phyloP scores from a whole-genome alignment of 2,329 filamentous ascomycete genomes.

The Phialophora verrucosa region DNA sequence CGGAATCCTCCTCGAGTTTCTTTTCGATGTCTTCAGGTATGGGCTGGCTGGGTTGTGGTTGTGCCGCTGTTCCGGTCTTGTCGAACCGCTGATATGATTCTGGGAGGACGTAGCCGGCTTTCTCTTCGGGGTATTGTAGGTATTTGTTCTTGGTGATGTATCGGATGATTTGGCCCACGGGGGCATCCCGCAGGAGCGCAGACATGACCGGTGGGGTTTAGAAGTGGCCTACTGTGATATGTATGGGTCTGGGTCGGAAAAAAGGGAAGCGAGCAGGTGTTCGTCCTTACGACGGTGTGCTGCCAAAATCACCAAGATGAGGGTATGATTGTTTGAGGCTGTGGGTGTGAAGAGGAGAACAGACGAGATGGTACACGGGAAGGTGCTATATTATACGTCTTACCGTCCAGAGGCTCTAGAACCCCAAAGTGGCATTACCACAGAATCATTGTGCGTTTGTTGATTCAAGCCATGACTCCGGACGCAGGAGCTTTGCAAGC shows the following conservation, averaged over 20 bases:
- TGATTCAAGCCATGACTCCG: neutral
- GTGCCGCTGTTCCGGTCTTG: neutral
- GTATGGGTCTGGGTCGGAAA: neutral
- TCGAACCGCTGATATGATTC: conserved; percentile 20
- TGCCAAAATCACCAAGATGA: neutral
- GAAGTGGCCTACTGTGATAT: neutral
- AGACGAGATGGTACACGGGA: conserved; percentile 7
- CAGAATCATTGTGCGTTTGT: neutral
- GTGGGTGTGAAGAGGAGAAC: neutral
- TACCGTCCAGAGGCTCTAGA: neutral
- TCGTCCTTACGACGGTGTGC: neutral
- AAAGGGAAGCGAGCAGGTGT: neutral
- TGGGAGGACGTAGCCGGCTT: conserved; percentile 42
- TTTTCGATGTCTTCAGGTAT: conserved; percentile 29
- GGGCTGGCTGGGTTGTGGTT: conserved; percentile 5
- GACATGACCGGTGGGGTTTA: conserved; percentile 25
- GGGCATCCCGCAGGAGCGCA: conserved; percentile 49
- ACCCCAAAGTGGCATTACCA: conserved; percentile 1
- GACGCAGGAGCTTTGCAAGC: conserved; percentile 27
- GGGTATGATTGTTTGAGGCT: neutral
- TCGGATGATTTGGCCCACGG: conserved; percentile 55
- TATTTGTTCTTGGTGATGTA: conserved; percentile 50
- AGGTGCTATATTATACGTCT: conserved; percentile 11
- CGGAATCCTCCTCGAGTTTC: conserved; percentile 22
- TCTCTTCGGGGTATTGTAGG: conserved; percentile 55